Evolutionary conservation across 208 protist genomes (phyloP), one percentile per base, ranked within the genome.

Genomic region (Naegleria gruberi): DNA sequence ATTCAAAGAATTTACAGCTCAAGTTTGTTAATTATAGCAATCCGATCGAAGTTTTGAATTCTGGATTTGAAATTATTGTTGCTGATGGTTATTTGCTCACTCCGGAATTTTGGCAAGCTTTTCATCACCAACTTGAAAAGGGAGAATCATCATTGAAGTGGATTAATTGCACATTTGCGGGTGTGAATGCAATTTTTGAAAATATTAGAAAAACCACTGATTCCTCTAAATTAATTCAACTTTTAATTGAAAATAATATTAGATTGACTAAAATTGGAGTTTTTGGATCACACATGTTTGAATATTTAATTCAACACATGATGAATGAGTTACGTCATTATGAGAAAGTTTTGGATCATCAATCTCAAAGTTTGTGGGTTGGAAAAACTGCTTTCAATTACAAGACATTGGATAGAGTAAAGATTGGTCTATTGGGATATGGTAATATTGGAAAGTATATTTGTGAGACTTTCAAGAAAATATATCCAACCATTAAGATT

Each of bases 291-390:
- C 8, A 34, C 0, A 84, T 84, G 34, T 26, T 12, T 45, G 37
- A 84, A 84, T 84, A 84, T 84, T 84, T 23, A 44, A 10, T 84
- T 23, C 81, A 84, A 45, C 81, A 84, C 10, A 84, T 84, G 15
- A 19, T 84, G 8, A 84, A 84, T 44, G 17, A 84, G 42, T 23
- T 41, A 45, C 17, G 81, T 4, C 41, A 45, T 15, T 45, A 45
- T 45, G 34, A 84, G 23, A 44, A 84, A 30, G 17, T 44, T n/a
- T 84, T n/a, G 5, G 37, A 23, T 6, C 12, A 41, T 84, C 81
- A 84, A 84, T 4, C 17, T 41, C 30, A 84, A 23, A 41, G 44
- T 34, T 0, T 41, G 1, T 84, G 81, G 81, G 44, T 44, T 44
- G 30, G 17, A 15, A 65, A 65, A 65, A 45, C 37, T 45, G 37